These are phyloP conservation scores for Sisymbrium altissimum DNA, from an alignment of 345 rosid species.

Conservation along the genomic window DNA sequence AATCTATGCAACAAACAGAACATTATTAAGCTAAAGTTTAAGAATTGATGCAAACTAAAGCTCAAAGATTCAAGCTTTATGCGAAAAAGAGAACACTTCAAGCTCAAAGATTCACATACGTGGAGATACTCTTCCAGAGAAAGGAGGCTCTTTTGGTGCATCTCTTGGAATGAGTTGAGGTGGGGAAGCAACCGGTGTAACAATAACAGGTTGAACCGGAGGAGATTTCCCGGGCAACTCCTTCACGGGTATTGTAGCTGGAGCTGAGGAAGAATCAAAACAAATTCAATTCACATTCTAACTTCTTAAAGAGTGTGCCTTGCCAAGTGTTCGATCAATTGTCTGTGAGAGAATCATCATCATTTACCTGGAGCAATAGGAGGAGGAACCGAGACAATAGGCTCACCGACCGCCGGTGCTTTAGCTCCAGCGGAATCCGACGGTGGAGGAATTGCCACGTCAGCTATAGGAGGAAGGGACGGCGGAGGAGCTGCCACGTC, in stretches of 20 bases:
- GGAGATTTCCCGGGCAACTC: slow-evolving; percentile 22
- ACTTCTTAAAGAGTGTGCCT: not conserved
- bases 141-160: slow-evolving; percentile 32
- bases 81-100: not conserved
- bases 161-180: slow-evolving; percentile 22
- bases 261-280: slow-evolving; percentile 16
- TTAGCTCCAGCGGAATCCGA: not conserved
- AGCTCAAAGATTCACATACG: slow-evolving; percentile 8
- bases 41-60: not conserved
- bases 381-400: slow-evolving; percentile 42
- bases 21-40: not conserved
- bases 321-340: slow-evolving; percentile 21
- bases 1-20: not conserved
- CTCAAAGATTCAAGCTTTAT: not conserved
- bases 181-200: slow-evolving; percentile 25
- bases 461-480: slow-evolving; percentile 31
- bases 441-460: slow-evolving; percentile 43
- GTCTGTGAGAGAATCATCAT: slow-evolving; percentile 7
- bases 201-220: slow-evolving; percentile 19
- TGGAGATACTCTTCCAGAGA: slow-evolving; percentile 16
- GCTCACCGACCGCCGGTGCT: slow-evolving; percentile 36
- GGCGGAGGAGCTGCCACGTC: slow-evolving; percentile 43
- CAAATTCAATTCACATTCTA: not conserved
- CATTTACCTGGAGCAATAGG: slow-evolving; percentile 46
- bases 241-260: slow-evolving; percentile 22